These are phyloP conservation scores for Cercospora berteroae DNA, from an alignment of 2,329 filamentous ascomycete species.

Conservation along the genomic window DNA sequence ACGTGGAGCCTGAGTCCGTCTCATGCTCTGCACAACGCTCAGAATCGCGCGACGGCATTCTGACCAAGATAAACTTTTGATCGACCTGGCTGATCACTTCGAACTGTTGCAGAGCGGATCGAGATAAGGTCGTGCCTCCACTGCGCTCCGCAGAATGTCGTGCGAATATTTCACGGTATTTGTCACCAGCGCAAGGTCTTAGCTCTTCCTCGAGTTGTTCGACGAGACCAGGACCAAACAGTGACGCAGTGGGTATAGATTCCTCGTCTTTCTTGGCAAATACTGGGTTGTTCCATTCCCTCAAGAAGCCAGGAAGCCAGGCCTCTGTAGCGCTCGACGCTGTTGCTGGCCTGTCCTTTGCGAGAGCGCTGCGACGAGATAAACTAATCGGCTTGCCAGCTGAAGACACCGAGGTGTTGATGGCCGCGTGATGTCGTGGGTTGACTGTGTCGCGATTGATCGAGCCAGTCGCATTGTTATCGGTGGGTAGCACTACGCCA, in stretches of 20 bases:
- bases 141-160: not conserved
- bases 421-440: constrained; percentile 25
- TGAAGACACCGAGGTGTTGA: constrained; percentile 28
- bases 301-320: constrained; percentile 63
- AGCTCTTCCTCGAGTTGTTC: constrained; percentile 10
- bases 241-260: constrained; percentile 26
- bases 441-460: too few species aligned
- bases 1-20: constrained; percentile 36
- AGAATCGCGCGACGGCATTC: constrained; percentile 42
- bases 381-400: constrained; percentile 39
- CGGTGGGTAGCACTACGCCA: constrained; percentile 42
- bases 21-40: not conserved
- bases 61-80: constrained; percentile 79
- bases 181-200: constrained; percentile 16
- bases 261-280: constrained; percentile 54
- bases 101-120: constrained; percentile 58
- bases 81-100: constrained; percentile 80
- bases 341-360: not conserved
- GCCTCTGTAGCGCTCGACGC: not conserved
- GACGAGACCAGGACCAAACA: constrained; percentile 25
- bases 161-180: constrained; percentile 1
- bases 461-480: not conserved
- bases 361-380: constrained; percentile 21
- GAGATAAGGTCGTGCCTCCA: constrained; percentile 54
- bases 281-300: constrained; percentile 72